Evolutionary conservation across 345 rosid species (phyloP).

Genomic region (Lagerstroemia speciosa): DNA sequence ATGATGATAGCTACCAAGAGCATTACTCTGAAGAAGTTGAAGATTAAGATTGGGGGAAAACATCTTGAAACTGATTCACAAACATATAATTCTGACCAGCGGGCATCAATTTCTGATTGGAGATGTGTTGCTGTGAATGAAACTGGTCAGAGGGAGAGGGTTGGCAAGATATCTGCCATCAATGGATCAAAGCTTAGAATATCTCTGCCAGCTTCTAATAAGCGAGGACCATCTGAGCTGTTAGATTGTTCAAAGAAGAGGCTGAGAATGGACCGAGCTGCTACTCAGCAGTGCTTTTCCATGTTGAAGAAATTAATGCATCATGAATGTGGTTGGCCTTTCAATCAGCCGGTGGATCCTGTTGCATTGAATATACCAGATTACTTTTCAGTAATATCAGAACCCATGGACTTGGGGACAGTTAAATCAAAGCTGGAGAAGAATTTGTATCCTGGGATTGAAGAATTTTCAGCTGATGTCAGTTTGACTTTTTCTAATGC

Average conservation of each 20-base stretch:
- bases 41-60: conserved; percentile 44
- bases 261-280: conserved; percentile 43
- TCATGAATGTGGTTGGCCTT: conserved; percentile 47
- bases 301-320: conserved; percentile 34
- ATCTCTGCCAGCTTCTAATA: conserved; percentile 11
- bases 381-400: conserved; percentile 54
- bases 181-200: conserved; percentile 12
- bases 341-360: conserved; percentile 72
- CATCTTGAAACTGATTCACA: conserved; percentile 21
- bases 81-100: conserved; percentile 16
- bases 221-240: conserved; percentile 31
- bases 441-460: conserved; percentile 27
- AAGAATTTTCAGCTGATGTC: conserved; percentile 80
- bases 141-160: conserved; percentile 12
- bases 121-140: conserved; percentile 3
- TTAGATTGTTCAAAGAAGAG: conserved; percentile 39
- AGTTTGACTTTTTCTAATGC: conserved; percentile 77
- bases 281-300: conserved; percentile 39
- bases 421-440: conserved; percentile 45
- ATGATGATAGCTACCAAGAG: conserved; percentile 32
- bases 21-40: conserved; percentile 39
- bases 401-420: conserved; percentile 93
- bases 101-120: conserved; percentile 12
- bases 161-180: conserved; percentile 7
- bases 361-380: conserved; percentile 56